Percentiles rank a stretch among this genome's conserved stretches.
These are phyloP conservation scores for Lactuca saligna DNA, from an alignment of 129 eudicot genomes.

Conservation along the genomic window DNA sequence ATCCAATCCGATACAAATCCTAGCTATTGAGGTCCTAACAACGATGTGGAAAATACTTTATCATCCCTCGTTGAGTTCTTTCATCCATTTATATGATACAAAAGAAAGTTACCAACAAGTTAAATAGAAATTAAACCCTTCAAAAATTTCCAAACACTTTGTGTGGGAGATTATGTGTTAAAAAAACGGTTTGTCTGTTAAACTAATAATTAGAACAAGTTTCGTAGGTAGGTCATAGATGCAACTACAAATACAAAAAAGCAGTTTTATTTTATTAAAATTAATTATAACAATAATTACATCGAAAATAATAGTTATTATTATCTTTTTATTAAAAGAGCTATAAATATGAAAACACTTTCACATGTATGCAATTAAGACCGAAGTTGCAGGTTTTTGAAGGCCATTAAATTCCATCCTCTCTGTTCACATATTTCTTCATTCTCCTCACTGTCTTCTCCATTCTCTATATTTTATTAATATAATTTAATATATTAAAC, in stretches of 20 bases:
- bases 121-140: too few relatives aligned
- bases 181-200: too few relatives aligned
- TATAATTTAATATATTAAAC: conserved; percentile 2
- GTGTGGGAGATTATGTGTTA: too few relatives aligned
- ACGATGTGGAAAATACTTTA: too few relatives aligned
- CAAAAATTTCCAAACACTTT: too few relatives aligned
- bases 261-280: background rate
- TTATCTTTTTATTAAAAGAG: conserved; percentile 25
- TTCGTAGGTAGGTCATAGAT: background rate
- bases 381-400: conserved; percentile 54
- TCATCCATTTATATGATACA: too few relatives aligned
- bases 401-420: conserved; percentile 38
- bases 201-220: background rate
- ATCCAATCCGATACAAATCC: too few relatives aligned
- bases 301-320: too few relatives aligned
- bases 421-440: conserved; percentile 42
- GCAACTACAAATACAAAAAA: background rate
- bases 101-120: too few relatives aligned
- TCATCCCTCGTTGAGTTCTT: too few relatives aligned
- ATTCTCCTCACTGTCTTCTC: conserved; percentile 26
- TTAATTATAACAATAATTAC: too few relatives aligned
- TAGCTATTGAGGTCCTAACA: too few relatives aligned
- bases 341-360: conserved; percentile 44
- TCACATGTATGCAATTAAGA: conserved; percentile 72
- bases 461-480: conserved; percentile 1